Evolutionary conservation across 2,329 filamentous ascomycete species (phyloP).

Genomic region (Alternaria postmessia): DNA sequence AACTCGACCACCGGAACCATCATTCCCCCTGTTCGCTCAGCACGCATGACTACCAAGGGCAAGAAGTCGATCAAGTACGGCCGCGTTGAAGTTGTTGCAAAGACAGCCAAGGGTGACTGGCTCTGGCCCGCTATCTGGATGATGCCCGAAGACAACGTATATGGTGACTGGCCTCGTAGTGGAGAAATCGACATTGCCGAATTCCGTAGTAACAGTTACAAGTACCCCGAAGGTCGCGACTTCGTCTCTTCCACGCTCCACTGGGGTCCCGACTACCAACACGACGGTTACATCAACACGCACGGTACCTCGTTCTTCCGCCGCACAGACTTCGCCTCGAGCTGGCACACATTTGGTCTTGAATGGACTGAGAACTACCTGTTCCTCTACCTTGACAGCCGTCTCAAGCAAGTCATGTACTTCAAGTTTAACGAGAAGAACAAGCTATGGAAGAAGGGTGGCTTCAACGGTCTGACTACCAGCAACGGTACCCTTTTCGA

Average conservation of each 20-base stretch:
- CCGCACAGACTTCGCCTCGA: constrained; percentile 74
- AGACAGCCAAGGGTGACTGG: constrained; percentile 80
- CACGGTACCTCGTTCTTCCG: constrained; percentile 51
- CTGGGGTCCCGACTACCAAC: constrained; percentile 65
- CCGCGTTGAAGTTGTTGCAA: constrained; percentile 79
- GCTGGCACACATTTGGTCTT: constrained; percentile 75
- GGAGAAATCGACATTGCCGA: constrained; percentile 86
- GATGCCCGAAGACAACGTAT: constrained; percentile 70
- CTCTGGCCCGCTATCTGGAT: constrained; percentile 84
- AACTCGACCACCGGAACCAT: constrained; percentile 78
- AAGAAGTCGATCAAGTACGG: constrained; percentile 80
- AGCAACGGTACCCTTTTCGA: constrained; percentile 69
- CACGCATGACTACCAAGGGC: constrained; percentile 76
- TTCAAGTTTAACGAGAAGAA: constrained; percentile 65
- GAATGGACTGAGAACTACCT: constrained; percentile 83
- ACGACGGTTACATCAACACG: constrained; percentile 34
- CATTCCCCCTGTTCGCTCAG: constrained; percentile 78
- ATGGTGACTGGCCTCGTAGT: constrained; percentile 78
- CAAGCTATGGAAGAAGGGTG: constrained; percentile 71
- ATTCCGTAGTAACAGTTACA: constrained; percentile 77
- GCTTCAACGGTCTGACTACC: constrained; percentile 67
- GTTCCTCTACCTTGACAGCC: constrained; percentile 82
- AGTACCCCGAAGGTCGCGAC: constrained; percentile 77
- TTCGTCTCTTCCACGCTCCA: constrained; percentile 79
- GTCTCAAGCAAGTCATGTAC: constrained; percentile 80